Evolutionary conservation across 371 early-diverging fungal species (phyloP).

Genomic region (Syncephalastrum monosporum): DNA sequence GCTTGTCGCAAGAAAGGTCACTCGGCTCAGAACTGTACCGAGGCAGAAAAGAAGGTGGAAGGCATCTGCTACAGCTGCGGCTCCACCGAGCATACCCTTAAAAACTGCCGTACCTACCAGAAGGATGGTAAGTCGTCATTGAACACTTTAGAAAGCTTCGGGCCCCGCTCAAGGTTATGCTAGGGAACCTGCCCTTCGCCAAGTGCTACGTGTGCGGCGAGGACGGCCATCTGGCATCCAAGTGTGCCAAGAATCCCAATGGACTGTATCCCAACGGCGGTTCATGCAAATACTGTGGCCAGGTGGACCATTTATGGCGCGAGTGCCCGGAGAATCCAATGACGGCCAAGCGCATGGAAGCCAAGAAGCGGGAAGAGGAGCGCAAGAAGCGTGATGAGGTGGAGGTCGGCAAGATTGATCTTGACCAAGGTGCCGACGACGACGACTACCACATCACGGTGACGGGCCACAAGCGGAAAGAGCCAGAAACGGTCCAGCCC

Average conservation of each 20-base stretch:
- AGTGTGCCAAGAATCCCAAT: slow-evolving; percentile 83
- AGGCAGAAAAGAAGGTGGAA: slow-evolving; percentile 43
- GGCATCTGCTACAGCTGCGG: slow-evolving; percentile 89
- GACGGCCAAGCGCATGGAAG: too few species aligned
- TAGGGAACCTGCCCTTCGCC: slow-evolving; percentile 63
- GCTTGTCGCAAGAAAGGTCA: slow-evolving; percentile 84
- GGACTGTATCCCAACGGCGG: slow-evolving; percentile 95
- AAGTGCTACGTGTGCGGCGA: slow-evolving; percentile 86
- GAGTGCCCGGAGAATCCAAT: slow-evolving; percentile 57
- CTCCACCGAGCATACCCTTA: slow-evolving; percentile 77
- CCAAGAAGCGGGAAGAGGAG: too few species aligned
- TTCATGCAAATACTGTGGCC: slow-evolving; percentile 83
- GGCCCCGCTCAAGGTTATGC: not conserved
- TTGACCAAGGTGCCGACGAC: slow-evolving; percentile 79
- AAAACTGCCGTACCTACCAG: slow-evolving; percentile 66
- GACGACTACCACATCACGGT: slow-evolving; percentile 73
- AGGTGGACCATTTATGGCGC: slow-evolving; percentile 80
- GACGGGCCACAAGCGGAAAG: slow-evolving; percentile 50
- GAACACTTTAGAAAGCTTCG: not conserved
- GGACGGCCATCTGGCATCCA: slow-evolving; percentile 79
- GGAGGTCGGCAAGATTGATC: slow-evolving; percentile 67
- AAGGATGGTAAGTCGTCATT: slow-evolving; percentile 41
- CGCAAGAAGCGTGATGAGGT: slow-evolving; percentile 62
- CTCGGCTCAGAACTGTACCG: slow-evolving; percentile 78
- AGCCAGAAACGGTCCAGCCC: slow-evolving; percentile 40